Base-by-base conservation (phyloP, 1,139 yeast genomes). In the Protomyces inouyei region DNA sequence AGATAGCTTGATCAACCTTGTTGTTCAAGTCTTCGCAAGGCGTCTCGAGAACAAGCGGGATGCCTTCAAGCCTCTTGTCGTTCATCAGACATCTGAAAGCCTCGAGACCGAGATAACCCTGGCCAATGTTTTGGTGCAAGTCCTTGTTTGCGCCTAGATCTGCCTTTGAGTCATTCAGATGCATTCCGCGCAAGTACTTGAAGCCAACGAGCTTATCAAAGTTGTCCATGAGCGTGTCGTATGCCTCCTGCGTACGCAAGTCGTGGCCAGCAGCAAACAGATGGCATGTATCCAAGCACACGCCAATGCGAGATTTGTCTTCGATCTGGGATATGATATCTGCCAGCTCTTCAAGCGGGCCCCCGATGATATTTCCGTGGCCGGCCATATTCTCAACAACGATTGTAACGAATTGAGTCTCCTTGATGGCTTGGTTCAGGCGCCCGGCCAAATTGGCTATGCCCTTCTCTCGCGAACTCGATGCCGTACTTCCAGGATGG, bases 321-420 rank as follows among this genome's bases (percentile, higher is more conserved):
- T 89, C 87, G 8, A 93, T 83, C 79, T 85, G 74, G 55, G 82
- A 87, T 57, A 93, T 90, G 21, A 95, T 92, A 38, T 82, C 83
- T 43, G 81, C 79, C 55, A 93, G 78, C 72, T 93, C 98, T 69
- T 87, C 84, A 51, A 93, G 76, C 56, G 83, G 80, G 3, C 95
- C 87, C 0, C 98, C 98, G 57, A 93, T 87, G 67, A 92, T 80
- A 68, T 88, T 87, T 6, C 97, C 97, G 70, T 91, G 96, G 12
- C 98, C 98, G 0, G 98, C 97, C 98, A 95, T 93, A 73, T 93
- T 93, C 73, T 93, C 99, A 66, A 95, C 81, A 12, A 93, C 96
- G 60, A 93, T 86, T 72, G 86, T 90, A 40, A 93, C 98, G 72
- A 85, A 86, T 4, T 76, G 71, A 0, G 98, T 93, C 65, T 84